phyloP scores from a whole-genome alignment of 441 rosid genomes.

The Rhodomyrtus psidioides region DNA sequence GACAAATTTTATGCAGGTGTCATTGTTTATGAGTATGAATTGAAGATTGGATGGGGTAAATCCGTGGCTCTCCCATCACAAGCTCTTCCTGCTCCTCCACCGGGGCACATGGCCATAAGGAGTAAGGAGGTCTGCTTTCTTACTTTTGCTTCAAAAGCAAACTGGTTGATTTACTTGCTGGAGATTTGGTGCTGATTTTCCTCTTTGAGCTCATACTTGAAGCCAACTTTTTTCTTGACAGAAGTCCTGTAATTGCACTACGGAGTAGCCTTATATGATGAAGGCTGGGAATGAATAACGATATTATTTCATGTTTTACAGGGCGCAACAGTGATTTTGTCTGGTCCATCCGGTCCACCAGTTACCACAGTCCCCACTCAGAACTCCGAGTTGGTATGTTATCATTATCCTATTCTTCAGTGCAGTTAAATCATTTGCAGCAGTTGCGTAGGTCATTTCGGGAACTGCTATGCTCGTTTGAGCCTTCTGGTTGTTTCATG shows the following conservation, averaged over 20 bases:
- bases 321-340: slow-evolving; percentile 89
- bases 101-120: slow-evolving; percentile 99
- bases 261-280: not conserved
- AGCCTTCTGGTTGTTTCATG: not conserved
- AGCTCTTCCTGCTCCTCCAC: slow-evolving; percentile 99
- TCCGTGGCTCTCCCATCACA: slow-evolving; percentile 99
- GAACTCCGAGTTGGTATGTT: slow-evolving; percentile 81
- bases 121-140: slow-evolving; percentile 83
- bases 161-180: not conserved
- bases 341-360: slow-evolving; percentile 97
- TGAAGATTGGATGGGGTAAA: slow-evolving; percentile 99
- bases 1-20: slow-evolving; percentile 43
- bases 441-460: not conserved
- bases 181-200: not conserved
- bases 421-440: not conserved
- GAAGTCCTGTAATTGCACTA: not conserved
- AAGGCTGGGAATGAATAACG: slow-evolving; percentile 11
- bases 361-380: slow-evolving; percentile 75
- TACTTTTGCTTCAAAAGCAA: slow-evolving; percentile 6
- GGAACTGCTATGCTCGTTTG: not conserved
- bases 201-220: not conserved
- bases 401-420: not conserved
- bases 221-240: not conserved
- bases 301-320: slow-evolving; percentile 26
- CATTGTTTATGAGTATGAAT: slow-evolving; percentile 87